Percentiles rank a stretch among this genome's conserved stretches.
Evolutionary conservation across 1,284 basidiomycete genomes (phyloP).

Genomic region (Gymnopus androsaceus): DNA sequence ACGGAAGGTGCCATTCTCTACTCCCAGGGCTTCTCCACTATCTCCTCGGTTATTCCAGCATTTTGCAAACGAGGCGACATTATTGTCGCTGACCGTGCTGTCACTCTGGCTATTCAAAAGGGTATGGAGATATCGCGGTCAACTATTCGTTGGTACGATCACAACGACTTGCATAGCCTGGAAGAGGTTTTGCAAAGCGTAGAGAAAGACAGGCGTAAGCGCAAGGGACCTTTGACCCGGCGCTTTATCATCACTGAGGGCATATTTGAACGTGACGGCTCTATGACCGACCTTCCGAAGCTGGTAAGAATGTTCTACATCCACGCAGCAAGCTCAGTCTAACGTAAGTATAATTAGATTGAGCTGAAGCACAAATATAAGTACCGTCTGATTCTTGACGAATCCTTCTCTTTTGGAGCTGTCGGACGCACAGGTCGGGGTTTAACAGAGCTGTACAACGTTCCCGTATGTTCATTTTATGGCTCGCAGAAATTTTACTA

Average conservation of each 20-base stretch:
- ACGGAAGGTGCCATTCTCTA: constrained; percentile 91
- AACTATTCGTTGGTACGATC: constrained; percentile 93
- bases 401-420: constrained; percentile 90
- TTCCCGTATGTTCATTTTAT: constrained; percentile 62
- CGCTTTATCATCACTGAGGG: constrained; percentile 98
- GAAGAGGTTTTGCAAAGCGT: constrained; percentile 85
- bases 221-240: constrained; percentile 79
- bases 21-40: constrained; percentile 91
- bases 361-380: constrained; percentile 96
- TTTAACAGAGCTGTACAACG: constrained; percentile 90
- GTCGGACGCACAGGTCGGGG: constrained; percentile 94
- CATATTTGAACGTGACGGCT: constrained; percentile 94
- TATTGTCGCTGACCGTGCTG: constrained; percentile 94
- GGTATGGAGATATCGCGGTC: constrained; percentile 96
- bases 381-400: constrained; percentile 93
- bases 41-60: constrained; percentile 93
- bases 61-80: constrained; percentile 98
- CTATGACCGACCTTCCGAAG: constrained; percentile 88
- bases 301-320: constrained; percentile 58
- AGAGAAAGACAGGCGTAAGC: constrained; percentile 87
- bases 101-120: constrained; percentile 96
- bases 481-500: background rate
- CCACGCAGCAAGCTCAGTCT: background rate
- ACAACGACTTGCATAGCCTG: constrained; percentile 90
- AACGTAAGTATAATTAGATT: constrained; percentile 50